Evolutionary conservation across 2,329 filamentous ascomycete species (phyloP), one percentile per base, ranked within the genome.

Genomic region (Amesomyces nigricolor): DNA sequence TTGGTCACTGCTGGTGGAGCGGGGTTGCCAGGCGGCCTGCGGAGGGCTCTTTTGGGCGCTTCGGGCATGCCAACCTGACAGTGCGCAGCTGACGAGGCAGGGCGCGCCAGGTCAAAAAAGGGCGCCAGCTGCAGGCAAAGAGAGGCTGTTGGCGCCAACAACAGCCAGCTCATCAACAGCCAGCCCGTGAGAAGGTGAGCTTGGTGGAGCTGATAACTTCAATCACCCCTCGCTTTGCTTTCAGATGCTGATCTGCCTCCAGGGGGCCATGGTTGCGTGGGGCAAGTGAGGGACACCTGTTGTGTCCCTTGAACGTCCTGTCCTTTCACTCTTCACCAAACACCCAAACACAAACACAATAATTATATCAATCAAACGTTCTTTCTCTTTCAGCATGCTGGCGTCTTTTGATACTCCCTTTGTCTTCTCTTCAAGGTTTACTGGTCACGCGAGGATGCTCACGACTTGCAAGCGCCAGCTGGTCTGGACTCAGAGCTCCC

Each of bases 1-100:
- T 61, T 55, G 22, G 29, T 40, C 32, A 35, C 32, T 52, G 57
- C 55, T 60, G 59, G 56, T 59, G 59, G 59, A 63, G 61, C 61
- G 62, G 61, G 61, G 62, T 62, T 58, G 40, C 32, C 32, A 35
- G 53, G 54, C 48, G 47, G 53, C 47, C 56, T 56, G 53, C 54
- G 47, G 52, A 54, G 56, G 56, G 54, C 57, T 55, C 48, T 26
- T 60, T 35, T 35, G 32, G 32, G 32, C 32, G 11, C 32, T 60
- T 59, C 54, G 59, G 59, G 57, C 47, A 56, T 58, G 59, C 49
- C 51, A 56, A 56, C 44, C 46, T 32, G 37, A 40, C 42, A 29
- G 40, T 42, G 46, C 30, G 49, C 53, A 56, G 54, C 54, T 54
- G 56, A 51, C 56, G 37, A 44, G 22, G 35, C 38, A 52, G 44